Conservation (phyloP, 495 filamentous ascomycete species). For the Chaetomidium leptoderma region DNA sequence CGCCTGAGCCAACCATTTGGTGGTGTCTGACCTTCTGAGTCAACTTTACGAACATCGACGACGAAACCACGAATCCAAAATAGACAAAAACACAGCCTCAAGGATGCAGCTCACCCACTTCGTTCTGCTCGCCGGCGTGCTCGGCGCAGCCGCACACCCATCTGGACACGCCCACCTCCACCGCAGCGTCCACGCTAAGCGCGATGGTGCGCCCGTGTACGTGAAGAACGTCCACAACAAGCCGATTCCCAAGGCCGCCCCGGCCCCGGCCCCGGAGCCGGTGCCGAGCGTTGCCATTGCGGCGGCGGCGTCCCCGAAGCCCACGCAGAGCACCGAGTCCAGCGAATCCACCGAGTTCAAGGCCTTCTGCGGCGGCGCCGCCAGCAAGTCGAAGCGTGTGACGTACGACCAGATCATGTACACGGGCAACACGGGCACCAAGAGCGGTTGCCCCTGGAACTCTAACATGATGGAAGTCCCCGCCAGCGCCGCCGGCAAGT, state of each 20-base stretch:
- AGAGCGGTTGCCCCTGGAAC: slow-evolving; percentile 31
- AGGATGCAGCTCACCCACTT: slow-evolving; percentile 31
- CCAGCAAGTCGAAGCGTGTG: slow-evolving; percentile 33
- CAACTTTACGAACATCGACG: not conserved
- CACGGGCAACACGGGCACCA: slow-evolving; percentile 33
- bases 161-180: slow-evolving; percentile 35
- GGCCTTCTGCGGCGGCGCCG: slow-evolving; percentile 27
- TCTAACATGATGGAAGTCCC: slow-evolving; percentile 39
- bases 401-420: slow-evolving; percentile 36
- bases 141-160: slow-evolving; percentile 30
- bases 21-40: not conserved
- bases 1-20: not conserved
- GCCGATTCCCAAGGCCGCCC: slow-evolving; percentile 11
- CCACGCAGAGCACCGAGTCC: not conserved
- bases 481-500: slow-evolving; percentile 33
- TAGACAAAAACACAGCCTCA: slow-evolving; percentile 9
- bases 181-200: slow-evolving; percentile 25
- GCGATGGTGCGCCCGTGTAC: slow-evolving; percentile 17
- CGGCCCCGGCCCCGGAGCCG: slow-evolving; percentile 12
- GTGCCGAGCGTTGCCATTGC: slow-evolving; percentile 3
- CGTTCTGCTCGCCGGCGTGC: slow-evolving; percentile 29
- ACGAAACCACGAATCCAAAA: slow-evolving; percentile 6
- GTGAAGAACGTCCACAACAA: slow-evolving; percentile 27
- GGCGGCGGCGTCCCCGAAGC: slow-evolving; percentile 1
- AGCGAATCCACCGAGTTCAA: slow-evolving; percentile 7